Evolutionary conservation across 2,329 filamentous ascomycete species (phyloP).

Genomic region (Elsinoe arachidis): DNA sequence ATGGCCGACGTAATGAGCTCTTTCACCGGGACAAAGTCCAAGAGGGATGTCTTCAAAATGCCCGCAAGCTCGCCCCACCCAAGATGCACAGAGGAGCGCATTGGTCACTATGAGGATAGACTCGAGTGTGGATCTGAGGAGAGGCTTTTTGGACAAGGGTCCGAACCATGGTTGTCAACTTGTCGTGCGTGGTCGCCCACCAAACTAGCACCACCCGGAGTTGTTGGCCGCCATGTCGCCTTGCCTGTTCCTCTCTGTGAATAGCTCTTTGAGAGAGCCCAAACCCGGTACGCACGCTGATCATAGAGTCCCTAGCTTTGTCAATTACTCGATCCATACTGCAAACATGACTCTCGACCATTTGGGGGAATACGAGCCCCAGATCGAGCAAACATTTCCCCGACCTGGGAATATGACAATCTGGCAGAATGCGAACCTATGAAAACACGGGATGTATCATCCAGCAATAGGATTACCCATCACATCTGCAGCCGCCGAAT

Average conservation of each 20-base stretch:
- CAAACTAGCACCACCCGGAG: neutral
- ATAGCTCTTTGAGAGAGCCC: neutral
- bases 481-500: slow-evolving; percentile 5
- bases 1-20: no score
- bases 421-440: neutral
- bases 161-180: no score
- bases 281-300: neutral
- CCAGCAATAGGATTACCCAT: neutral
- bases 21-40: no score
- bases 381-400: slow-evolving; percentile 2
- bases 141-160: no score
- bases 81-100: no score
- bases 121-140: no score
- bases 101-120: no score
- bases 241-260: neutral
- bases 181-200: no score
- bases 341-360: slow-evolving; percentile 4
- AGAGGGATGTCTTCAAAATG: no score
- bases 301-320: neutral
- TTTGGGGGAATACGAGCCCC: neutral
- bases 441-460: neutral
- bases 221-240: neutral
- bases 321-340: neutral
- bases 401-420: neutral
- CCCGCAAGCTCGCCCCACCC: no score